phyloP scores from a whole-genome alignment of 768 basidiomycete genomes.

The Plicaturopsis crispa region DNA sequence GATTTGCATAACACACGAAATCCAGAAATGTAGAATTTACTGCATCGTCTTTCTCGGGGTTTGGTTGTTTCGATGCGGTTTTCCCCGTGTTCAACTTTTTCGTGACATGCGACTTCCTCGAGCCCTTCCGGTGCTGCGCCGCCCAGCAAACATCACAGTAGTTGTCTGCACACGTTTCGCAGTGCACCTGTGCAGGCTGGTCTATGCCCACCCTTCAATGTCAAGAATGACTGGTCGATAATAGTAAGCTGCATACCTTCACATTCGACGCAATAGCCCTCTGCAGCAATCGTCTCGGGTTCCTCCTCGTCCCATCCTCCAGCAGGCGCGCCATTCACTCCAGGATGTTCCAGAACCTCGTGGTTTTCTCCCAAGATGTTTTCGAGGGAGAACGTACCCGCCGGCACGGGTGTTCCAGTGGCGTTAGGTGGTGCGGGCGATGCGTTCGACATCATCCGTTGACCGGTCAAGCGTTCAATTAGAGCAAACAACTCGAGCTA shows the following conservation, averaged over 20 bases:
- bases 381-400: slow-evolving; percentile 50
- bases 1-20: no score
- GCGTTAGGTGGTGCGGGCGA: no score
- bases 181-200: slow-evolving; percentile 72
- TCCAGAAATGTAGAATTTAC: slow-evolving; percentile 16
- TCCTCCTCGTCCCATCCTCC: slow-evolving; percentile 68
- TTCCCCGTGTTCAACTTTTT: slow-evolving; percentile 39
- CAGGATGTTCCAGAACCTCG: slow-evolving; percentile 53
- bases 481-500: no score
- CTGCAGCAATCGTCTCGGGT: slow-evolving; percentile 31
- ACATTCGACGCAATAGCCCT: slow-evolving; percentile 78
- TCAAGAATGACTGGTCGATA: slow-evolving; percentile 5
- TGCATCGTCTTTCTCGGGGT: no score
- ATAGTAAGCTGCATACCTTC: slow-evolving; percentile 49
- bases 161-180: slow-evolving; percentile 62
- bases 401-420: no score
- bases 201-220: slow-evolving; percentile 33
- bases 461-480: no score
- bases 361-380: slow-evolving; percentile 63
- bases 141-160: slow-evolving; percentile 86
- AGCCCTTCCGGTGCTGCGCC: slow-evolving; percentile 77
- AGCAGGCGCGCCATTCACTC: slow-evolving; percentile 26
- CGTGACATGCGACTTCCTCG: slow-evolving; percentile 55
- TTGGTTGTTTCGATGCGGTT: no score
- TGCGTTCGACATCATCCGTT: no score